phyloP scores from a whole-genome alignment of 371 early-diverging fungal species.

The Rhizomucor pusillus region DNA sequence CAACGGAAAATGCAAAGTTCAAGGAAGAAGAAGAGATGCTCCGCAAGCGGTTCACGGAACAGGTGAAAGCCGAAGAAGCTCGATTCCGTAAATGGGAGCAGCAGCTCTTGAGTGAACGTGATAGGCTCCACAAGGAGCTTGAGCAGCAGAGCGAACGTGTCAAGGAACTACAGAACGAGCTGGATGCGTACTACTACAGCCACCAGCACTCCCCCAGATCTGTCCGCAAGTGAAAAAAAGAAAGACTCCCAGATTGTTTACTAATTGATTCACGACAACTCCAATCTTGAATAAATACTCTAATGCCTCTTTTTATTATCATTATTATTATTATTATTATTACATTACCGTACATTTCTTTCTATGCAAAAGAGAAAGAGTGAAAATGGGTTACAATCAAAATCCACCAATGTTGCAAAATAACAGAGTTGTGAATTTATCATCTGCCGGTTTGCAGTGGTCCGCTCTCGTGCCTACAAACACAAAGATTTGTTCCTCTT shows the following conservation, averaged over 20 bases:
- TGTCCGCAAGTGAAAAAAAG: background rate
- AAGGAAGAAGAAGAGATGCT: constrained; percentile 93
- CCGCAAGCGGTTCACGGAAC: constrained; percentile 91
- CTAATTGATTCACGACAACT: too few species aligned
- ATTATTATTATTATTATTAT: too few species aligned
- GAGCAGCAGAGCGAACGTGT: constrained; percentile 92
- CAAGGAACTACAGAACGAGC: constrained; percentile 87
- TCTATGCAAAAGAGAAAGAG: background rate
- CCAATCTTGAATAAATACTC: too few species aligned
- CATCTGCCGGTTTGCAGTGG: constrained; percentile 47
- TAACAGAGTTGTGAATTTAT: constrained; percentile 51
- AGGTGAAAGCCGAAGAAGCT: constrained; percentile 92
- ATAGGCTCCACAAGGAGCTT: constrained; percentile 95
- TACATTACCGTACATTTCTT: too few species aligned
- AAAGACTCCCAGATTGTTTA: too few species aligned
- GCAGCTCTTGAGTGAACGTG: constrained; percentile 91
- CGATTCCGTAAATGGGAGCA: constrained; percentile 95
- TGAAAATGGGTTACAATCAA: background rate
- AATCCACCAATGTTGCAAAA: constrained; percentile 43
- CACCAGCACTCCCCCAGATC: background rate
- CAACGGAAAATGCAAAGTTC: constrained; percentile 82
- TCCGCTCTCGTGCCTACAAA: constrained; percentile 40
- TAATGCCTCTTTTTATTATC: too few species aligned
- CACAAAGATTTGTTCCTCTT: constrained; percentile 48
- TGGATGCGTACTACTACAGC: constrained; percentile 53